Conservation (phyloP, 257 asterid genomes). For the Solanum chiquidenum region DNA sequence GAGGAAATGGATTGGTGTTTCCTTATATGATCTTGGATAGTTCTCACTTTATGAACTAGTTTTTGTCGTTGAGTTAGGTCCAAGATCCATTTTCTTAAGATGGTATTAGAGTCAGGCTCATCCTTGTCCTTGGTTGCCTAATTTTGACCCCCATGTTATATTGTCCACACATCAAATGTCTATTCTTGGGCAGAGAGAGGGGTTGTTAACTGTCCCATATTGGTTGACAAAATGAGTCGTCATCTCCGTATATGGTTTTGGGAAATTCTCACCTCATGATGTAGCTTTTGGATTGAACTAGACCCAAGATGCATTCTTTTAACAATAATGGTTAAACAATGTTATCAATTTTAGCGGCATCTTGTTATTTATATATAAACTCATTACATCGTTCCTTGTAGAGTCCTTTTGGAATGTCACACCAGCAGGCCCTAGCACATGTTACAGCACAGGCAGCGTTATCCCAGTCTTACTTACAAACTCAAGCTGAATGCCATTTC, state of each 20-base stretch:
- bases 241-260: background rate
- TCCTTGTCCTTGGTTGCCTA: background rate
- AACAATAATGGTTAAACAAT: background rate
- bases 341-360: background rate
- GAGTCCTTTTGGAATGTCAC: constrained; percentile 99
- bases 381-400: constrained; percentile 13
- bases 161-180: background rate
- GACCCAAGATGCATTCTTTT: background rate
- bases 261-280: background rate
- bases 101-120: background rate
- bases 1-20: background rate
- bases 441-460: constrained; percentile 95
- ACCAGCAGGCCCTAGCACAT: constrained; percentile 93
- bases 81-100: background rate
- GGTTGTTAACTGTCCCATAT: background rate
- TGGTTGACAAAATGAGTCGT: background rate
- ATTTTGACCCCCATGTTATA: background rate
- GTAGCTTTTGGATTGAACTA: background rate
- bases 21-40: background rate
- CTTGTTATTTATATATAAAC: background rate
- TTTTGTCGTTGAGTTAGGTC: background rate
- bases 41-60: background rate
- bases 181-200: background rate
- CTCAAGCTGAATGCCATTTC: constrained; percentile 41
- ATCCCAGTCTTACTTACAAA: constrained; percentile 53